A percentile compares a stretch with the other conserved stretches of the same genome.
phyloP scores from a whole-genome alignment of 495 filamentous ascomycete genomes.

The Talaromyces ruber region DNA sequence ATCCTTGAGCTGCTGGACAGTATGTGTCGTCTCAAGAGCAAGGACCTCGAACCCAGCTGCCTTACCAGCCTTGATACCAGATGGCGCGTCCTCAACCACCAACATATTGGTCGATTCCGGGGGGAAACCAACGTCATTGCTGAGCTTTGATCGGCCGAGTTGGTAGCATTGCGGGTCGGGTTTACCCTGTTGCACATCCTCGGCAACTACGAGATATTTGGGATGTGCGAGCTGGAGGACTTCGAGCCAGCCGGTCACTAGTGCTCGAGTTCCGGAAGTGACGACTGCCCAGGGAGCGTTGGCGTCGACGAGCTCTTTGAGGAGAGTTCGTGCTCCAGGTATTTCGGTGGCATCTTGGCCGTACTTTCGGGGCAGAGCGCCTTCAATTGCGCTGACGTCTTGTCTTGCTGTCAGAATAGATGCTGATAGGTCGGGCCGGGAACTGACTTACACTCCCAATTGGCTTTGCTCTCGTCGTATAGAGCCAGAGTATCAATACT shows the following conservation, averaged over 20 bases:
- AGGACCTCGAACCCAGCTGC: conserved; percentile 83
- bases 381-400: conserved; percentile 78
- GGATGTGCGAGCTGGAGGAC: conserved; percentile 69
- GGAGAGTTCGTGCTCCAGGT: conserved; percentile 54
- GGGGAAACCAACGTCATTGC: conserved; percentile 21
- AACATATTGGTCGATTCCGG: conserved; percentile 47
- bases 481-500: conserved; percentile 71
- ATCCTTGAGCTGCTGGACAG: conserved; percentile 54
- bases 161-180: conserved; percentile 76
- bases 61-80: conserved; percentile 84
- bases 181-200: conserved; percentile 81
- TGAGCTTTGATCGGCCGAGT: conserved; percentile 58
- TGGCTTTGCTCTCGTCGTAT: conserved; percentile 72
- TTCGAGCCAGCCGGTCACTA: conserved; percentile 80
- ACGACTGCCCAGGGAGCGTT: conserved; percentile 81
- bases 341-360: conserved; percentile 76
- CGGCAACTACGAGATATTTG: conserved; percentile 68
- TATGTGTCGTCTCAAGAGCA: conserved; percentile 81
- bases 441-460: conserved; percentile 71
- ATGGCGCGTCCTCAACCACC: conserved; percentile 88
- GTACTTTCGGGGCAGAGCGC: conserved; percentile 63
- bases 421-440: neutral
- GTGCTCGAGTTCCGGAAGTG: conserved; percentile 74
- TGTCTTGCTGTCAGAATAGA: conserved; percentile 6
- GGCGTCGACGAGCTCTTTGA: conserved; percentile 46